These are phyloP conservation scores for Eimeria acervulina DNA, from an alignment of 169 alveolate genomes.

Conservation along the genomic window DNA sequence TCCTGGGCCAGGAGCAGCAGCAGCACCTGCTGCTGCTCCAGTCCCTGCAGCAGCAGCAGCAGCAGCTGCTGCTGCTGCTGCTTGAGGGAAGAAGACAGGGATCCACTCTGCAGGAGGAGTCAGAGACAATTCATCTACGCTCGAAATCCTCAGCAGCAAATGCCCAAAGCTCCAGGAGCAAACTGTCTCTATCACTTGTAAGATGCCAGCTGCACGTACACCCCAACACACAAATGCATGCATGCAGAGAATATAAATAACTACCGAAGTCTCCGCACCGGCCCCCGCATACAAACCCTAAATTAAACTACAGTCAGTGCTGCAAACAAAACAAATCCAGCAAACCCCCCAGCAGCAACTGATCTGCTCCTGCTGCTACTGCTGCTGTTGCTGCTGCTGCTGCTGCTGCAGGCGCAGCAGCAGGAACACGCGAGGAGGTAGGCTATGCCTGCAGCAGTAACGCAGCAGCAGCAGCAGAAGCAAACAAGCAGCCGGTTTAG, in stretches of 20 bases:
- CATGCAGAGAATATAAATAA: constrained; percentile 91
- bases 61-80: constrained; percentile 9
- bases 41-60: constrained; percentile 22
- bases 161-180: constrained; percentile 72
- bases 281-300: no score
- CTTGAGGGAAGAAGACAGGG: constrained; percentile 18
- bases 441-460: background rate
- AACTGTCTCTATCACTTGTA: constrained; percentile 98
- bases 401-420: background rate
- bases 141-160: constrained; percentile 1
- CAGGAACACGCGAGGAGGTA: background rate
- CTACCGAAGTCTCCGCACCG: no score
- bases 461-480: constrained; percentile 39
- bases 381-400: constrained; percentile 75
- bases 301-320: no score
- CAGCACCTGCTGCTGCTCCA: background rate
- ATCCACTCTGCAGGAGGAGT: constrained; percentile 38
- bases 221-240: background rate
- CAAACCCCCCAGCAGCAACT: no score
- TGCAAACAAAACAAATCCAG: no score
- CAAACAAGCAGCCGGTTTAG: background rate
- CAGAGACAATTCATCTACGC: background rate
- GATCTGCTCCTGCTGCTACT: no score
- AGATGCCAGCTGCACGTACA: constrained; percentile 97
- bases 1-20: background rate